A percentile compares a stretch with the other conserved stretches of the same genome.
Conservation (phyloP, 2,329 filamentous ascomycete genomes). For the Gliomastix tumulicola region DNA sequence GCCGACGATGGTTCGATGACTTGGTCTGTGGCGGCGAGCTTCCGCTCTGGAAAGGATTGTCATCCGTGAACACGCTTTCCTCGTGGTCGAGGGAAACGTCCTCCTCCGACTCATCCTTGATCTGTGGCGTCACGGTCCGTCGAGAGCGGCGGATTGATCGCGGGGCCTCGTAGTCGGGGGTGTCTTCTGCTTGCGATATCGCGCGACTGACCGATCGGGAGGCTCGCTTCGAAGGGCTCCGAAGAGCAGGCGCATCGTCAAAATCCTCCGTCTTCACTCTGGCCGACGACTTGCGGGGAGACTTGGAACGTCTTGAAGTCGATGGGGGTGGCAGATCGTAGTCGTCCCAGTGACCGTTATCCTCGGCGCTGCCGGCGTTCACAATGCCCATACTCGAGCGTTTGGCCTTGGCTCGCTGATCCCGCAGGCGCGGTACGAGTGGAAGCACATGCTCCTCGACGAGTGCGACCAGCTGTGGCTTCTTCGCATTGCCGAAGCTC, state of each 20-base stretch:
- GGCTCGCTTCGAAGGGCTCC: constrained; percentile 46
- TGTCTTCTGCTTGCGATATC: constrained; percentile 42
- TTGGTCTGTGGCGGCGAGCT: constrained; percentile 55
- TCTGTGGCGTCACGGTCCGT: constrained; percentile 42
- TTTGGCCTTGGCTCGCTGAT: constrained; percentile 69
- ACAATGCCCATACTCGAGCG: constrained; percentile 82
- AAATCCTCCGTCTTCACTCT: constrained; percentile 46
- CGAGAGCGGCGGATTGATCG: constrained; percentile 44
- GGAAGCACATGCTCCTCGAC: constrained; percentile 75
- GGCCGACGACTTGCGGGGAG: constrained; percentile 45
- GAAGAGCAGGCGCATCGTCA: constrained; percentile 27
- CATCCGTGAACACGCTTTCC: constrained; percentile 67
- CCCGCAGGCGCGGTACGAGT: constrained; percentile 69
- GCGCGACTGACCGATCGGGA: constrained; percentile 49
- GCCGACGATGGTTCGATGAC: constrained; percentile 41
- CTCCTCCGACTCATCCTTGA: constrained; percentile 48
- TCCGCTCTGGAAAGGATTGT: constrained; percentile 91
- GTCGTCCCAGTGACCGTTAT: constrained; percentile 54
- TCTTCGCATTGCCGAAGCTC: constrained; percentile 84
- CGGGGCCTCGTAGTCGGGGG: constrained; percentile 23
- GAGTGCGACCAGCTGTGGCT: constrained; percentile 76
- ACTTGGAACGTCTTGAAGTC: constrained; percentile 43
- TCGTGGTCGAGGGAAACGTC: constrained; percentile 32
- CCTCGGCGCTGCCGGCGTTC: constrained; percentile 59
- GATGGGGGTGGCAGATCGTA: constrained; percentile 47